Percentiles rank a stretch among this genome's conserved stretches.
phyloP scores from a whole-genome alignment of 2,329 filamentous ascomycete genomes.

The Xylaria sp. region DNA sequence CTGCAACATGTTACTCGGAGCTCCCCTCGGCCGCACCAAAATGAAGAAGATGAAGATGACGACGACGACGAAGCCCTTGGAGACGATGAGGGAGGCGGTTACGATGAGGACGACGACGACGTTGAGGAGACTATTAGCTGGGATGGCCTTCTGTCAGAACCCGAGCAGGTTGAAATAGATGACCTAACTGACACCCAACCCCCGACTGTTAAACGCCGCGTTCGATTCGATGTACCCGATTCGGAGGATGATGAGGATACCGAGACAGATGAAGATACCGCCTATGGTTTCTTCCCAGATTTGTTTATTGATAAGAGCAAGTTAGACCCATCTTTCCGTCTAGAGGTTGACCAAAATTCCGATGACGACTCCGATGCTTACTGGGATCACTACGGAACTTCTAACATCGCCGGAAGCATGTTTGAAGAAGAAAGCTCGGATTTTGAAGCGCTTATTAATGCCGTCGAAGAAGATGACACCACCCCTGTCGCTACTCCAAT shows the following conservation, averaged over 20 bases:
- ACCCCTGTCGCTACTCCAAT: conserved; percentile 57
- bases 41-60: conserved; percentile 54
- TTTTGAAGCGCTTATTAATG: conserved; percentile 54
- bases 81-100: conserved; percentile 48
- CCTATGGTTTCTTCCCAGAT: conserved; percentile 74
- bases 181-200: conserved; percentile 49
- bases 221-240: conserved; percentile 76
- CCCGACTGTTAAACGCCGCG: conserved; percentile 66
- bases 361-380: conserved; percentile 66
- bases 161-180: conserved; percentile 56
- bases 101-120: conserved; percentile 40
- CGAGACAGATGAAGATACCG: conserved; percentile 69
- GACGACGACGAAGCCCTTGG: conserved; percentile 53
- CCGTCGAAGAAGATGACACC: conserved; percentile 53
- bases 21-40: conserved; percentile 63
- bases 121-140: conserved; percentile 62
- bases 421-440: conserved; percentile 52
- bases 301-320: conserved; percentile 81
- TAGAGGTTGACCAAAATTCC: conserved; percentile 72
- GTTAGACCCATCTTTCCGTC: conserved; percentile 76
- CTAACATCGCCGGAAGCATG: conserved; percentile 44
- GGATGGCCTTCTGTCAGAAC: conserved; percentile 63
- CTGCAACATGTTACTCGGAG: conserved; percentile 51
- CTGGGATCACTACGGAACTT: conserved; percentile 67
- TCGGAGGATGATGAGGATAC: conserved; percentile 76